Evolutionary conservation across 1,284 basidiomycete species (phyloP), one percentile per base, ranked within the genome.

Genomic region (Pseudozyma thailandica): DNA sequence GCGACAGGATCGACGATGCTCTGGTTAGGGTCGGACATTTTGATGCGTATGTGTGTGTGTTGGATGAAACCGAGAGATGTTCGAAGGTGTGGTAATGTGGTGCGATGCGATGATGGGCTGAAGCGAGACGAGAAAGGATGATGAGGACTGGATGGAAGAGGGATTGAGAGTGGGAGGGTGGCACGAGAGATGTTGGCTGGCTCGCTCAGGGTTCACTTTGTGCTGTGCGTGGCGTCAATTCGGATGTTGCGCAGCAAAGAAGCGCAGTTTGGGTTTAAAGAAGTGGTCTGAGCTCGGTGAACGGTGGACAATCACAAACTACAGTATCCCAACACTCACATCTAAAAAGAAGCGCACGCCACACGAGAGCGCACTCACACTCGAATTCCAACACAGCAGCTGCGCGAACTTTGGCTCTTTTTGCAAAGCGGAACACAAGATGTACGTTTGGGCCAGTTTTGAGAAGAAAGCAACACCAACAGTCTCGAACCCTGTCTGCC

Each of bases 11-110:
- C 69, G 47, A 62, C 59, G 37, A 50, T 45, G 52, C 69, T 72
- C 62, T 72, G 69, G 69, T 72, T 72, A 27, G 46, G 55, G 50
- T 72, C 69, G 45, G 69, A 41, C 69, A 72, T 72, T 30, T 50
- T 55, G 52, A 12, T 31, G 38, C 35, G 41, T 43, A 6, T 25
- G 39, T 21, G 39, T 27, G 42, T 16, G 2, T 10, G 21, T 43
- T 43, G 13, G 43, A 7, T 26, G 23, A 26, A n/a, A 44, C 10
- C 13, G 27, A 2, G 6, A 20, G 30, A 26, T 38, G 33, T 33
- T 12, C 12, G 31, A 16, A 38, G 13, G 13, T 23, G 33, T 39
- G 21, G 3, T 33, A 18, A 7, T 37, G 31, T 37, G 30, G 30
- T 33, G n/a, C n/a, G n/a, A n/a, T n/a, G n/a, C n/a, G 27, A 16